Evolutionary conservation across 257 asterid species (phyloP).

Genomic region (Solanum dulcamara): DNA sequence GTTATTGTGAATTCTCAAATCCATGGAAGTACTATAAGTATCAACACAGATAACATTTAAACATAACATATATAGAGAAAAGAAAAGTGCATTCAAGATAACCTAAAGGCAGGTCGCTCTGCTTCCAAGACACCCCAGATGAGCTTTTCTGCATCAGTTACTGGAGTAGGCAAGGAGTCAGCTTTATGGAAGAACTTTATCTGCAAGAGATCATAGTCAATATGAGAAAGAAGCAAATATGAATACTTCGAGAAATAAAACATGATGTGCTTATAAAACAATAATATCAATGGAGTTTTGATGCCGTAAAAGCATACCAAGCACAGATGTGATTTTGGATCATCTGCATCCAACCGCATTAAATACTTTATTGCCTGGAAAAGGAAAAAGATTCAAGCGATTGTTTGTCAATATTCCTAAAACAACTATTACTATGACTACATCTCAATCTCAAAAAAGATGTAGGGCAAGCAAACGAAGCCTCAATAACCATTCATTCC

Average conservation of each 20-base stretch:
- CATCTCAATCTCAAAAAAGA: background rate
- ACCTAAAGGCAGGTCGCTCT: constrained; percentile 73
- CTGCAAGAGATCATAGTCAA: constrained; percentile 26
- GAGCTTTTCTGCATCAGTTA: constrained; percentile 64
- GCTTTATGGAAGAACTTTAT: constrained; percentile 68
- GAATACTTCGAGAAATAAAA: background rate
- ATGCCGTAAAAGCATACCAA: constrained; percentile 45
- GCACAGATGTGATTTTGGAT: constrained; percentile 76
- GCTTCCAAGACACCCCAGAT: constrained; percentile 79
- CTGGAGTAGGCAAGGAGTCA: constrained; percentile 62
- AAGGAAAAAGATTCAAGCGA: background rate
- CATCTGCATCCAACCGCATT: constrained; percentile 61
- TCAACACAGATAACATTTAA: background rate
- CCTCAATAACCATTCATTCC: background rate
- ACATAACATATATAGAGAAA: background rate
- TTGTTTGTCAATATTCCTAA: background rate
- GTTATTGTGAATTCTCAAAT: background rate
- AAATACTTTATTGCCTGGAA: constrained; percentile 82
- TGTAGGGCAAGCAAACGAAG: background rate
- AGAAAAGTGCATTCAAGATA: constrained; percentile 2
- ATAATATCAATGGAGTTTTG: background rate
- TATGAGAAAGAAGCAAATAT: background rate
- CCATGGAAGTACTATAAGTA: background rate
- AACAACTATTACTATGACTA: background rate
- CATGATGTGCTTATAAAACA: background rate